Base-by-base conservation (phyloP, 1,139 yeast genomes). In the Debaryomycetaceae sp. region DNA sequence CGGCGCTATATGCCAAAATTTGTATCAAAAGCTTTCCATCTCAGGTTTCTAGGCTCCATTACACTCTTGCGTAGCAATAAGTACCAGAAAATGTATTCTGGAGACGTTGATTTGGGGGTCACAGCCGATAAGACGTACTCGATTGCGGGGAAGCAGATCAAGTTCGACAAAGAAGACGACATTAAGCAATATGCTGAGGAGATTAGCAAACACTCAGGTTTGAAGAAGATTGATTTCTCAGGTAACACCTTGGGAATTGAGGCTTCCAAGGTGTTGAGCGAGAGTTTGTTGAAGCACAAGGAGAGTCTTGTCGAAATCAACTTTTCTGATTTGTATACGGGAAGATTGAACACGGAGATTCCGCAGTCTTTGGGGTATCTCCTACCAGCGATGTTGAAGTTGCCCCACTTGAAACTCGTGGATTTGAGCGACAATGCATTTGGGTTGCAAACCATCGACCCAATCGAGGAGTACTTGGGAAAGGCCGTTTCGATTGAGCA, bases 181-280 rank as follows among this genome's bases (percentile, higher is more conserved):
- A 85, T 90, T 52, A 75, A 79, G 55, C 83, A 87, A 11, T 77
- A 79, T 57, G 61, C 86, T 39, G 75, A 75, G 13, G 84, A 82
- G 51, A 68, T 89, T 47, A 59, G 64, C 62, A 52, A 60, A 58
- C 47, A 59, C 56, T 38, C 56, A 20, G 47, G 54, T 33, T 57
- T 89, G 49, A 76, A 75, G 42, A 82, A 80, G 56, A 72, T 91
- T 47, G 95, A 88, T 62, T 75, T 93, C 45, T 84, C 91, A 17
- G 99, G 99, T 54, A 93, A 93, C 71, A 91, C 99, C 38, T 82
- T 90, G 52, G 97, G 99, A 45, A 83, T 90, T 47, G 96, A 83
- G 41, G 96, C 97, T 6, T 87, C 96, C 35, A 75, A 79, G 58
- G 78, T 80, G 20, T 69, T 91, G 45, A 88, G 95, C 40, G 72